Base-by-base conservation (phyloP, 805 yeast genomes). In the Myxozyma monticola region DNA sequence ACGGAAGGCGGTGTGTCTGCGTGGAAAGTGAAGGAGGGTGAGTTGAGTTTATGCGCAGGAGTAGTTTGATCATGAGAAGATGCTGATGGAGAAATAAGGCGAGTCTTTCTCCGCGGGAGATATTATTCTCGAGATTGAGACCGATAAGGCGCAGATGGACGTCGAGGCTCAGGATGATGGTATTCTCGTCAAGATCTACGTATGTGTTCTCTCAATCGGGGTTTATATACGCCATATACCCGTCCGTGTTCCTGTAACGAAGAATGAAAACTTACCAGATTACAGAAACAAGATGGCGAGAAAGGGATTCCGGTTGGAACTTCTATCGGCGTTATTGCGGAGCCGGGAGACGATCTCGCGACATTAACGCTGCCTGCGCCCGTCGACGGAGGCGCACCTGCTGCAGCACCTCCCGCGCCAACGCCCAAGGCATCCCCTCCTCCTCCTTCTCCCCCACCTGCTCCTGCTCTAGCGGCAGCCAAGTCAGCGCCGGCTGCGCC, bases 141-240 rank as follows among this genome's bases (percentile, higher is more conserved):
- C 99, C 60, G 99, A 90, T 71, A 90, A 90, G 76, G 97, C 98
- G 47, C 83, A 89, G 56, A 91, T 90, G 96, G 98, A 91, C 74
- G 91, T 90, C 63, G 98, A 90, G 74, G 91, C 96, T 2, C 88
- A 78, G 59, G 99, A 91, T 62, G 98, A 93, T 63, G 99, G 98
- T 48, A 71, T 83, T 25, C 50, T 93, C 66, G 96, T 89, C 64
- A 88, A 88, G 69, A 84, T 93, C 49, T 58, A 79, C 41, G 61
- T 64, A 18, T 17, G 61, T 54, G 57, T 77, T 45, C 65, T 61
- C n/a, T 25, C 20, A 7, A 38, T 14, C 25, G 22, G 4, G 12
- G 2, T 20, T 20, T 18, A 2, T 9, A 24, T 18, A 22, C 37
- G 6, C 17, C n/a, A n/a, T n/a, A n/a, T n/a, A n/a, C n/a, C n/a